Base-by-base conservation (phyloP, 2,329 filamentous ascomycete genomes). In the Lomentospora prolificans region DNA sequence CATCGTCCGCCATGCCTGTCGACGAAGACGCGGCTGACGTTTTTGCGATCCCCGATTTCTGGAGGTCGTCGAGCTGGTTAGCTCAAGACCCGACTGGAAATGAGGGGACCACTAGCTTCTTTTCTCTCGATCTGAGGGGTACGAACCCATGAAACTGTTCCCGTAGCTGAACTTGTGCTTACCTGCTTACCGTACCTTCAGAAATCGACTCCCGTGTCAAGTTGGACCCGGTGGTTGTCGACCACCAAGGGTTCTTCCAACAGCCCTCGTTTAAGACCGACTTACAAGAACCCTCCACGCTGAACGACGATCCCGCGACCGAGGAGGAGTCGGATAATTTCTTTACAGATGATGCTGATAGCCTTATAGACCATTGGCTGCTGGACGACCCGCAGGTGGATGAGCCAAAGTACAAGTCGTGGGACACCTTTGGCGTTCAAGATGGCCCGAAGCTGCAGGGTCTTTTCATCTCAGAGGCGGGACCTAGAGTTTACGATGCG, bases 391-490 rank as follows among this genome's bases (percentile, higher is more conserved):
- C 64, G 8, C 51, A 62, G 2, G 54, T 61, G n/a, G 65, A 65
- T 3, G 53, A 58, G 4, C 69, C 75, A 5, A 66, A 71, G 39
- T 81, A 83, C 63, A 79, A 77, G 58, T 85, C 84, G 1, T 94
- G 89, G 89, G 84, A 90, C 60, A 71, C 69, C 1, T 91, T 91
- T 62, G 70, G 76, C 1, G 65, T 69, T 9, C 61, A 69, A 1
- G 65, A 72, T n/a, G 64, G 71, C 4, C 64, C 72, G 3, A 68
- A 72, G 8, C 65, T 48, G 70, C 75, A 55, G 41, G 76, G 80
- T 1, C 67, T 77, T 1, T 85, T 87, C 59, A 70, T 90, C 10
- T 85, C 82, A 2, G 89, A 94, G 68, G 81, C 84, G 27, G 86
- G 86, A 0, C 73, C 85, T 1, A 67, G 67, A 8, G 75, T 79